Conservation (phyloP, 2,329 filamentous ascomycete species). For the Phialophora tarda region DNA sequence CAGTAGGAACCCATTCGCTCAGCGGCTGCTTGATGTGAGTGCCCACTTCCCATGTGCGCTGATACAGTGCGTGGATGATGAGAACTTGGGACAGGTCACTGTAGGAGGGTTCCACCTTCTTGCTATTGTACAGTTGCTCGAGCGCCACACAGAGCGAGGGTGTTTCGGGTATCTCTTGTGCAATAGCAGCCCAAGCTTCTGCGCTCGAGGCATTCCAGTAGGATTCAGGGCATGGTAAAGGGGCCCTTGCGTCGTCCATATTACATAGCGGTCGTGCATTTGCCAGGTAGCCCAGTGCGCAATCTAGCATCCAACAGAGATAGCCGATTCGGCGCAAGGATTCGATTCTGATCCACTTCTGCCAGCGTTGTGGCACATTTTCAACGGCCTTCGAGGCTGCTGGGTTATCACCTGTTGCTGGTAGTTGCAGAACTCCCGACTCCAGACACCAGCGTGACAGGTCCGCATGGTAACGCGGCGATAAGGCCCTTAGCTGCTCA, state of each 20-base stretch:
- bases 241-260: slow-evolving; percentile 48
- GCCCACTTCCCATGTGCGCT: slow-evolving; percentile 57
- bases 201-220: slow-evolving; percentile 49
- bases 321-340: slow-evolving; percentile 49
- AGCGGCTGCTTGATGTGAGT: slow-evolving; percentile 54
- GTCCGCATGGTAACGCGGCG: slow-evolving; percentile 35
- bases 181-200: slow-evolving; percentile 42
- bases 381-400: neutral
- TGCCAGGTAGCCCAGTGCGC: slow-evolving; percentile 48
- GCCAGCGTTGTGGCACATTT: slow-evolving; percentile 37
- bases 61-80: slow-evolving; percentile 58
- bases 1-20: slow-evolving; percentile 53
- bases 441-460: slow-evolving; percentile 36
- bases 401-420: slow-evolving; percentile 5
- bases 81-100: slow-evolving; percentile 58
- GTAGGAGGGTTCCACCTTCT: slow-evolving; percentile 50
- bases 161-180: slow-evolving; percentile 9
- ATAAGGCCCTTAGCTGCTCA: slow-evolving; percentile 27
- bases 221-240: slow-evolving; percentile 50
- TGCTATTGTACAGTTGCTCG: slow-evolving; percentile 57
- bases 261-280: slow-evolving; percentile 42
- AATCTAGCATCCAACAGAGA: slow-evolving; percentile 47
- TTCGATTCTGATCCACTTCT: slow-evolving; percentile 51
- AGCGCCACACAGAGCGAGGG: slow-evolving; percentile 44
- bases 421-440: slow-evolving; percentile 33